These are phyloP conservation scores for Arctium lappa DNA, from an alignment of 129 eudicot species.

Conservation along the genomic window DNA sequence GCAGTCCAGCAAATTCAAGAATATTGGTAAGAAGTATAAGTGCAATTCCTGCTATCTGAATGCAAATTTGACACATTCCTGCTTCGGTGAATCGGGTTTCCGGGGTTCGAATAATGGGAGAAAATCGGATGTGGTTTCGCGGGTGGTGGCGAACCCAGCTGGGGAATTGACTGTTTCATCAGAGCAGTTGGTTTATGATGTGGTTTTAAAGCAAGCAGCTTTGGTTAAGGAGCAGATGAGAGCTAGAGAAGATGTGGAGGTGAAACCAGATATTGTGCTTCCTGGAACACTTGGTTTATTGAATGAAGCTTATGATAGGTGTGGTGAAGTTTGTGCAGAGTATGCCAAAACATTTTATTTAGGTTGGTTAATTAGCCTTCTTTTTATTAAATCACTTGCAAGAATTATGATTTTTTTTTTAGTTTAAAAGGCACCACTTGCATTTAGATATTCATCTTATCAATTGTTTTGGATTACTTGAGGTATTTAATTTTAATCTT, in stretches of 20 bases:
- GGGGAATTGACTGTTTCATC: constrained; percentile 79
- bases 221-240: constrained; percentile 68
- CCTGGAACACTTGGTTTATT: constrained; percentile 74
- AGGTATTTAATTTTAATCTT: background rate
- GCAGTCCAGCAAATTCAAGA: constrained; percentile 33
- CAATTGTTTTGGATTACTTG: background rate
- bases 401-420: background rate
- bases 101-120: constrained; percentile 35
- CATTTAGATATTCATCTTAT: constrained; percentile 19
- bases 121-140: constrained; percentile 38
- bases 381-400: constrained; percentile 1
- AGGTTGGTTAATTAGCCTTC: constrained; percentile 48
- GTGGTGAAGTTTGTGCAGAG: constrained; percentile 98
- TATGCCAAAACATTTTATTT: constrained; percentile 98
- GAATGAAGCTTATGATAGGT: constrained; percentile 93
- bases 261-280: constrained; percentile 77
- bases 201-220: constrained; percentile 95
- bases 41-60: constrained; percentile 32
- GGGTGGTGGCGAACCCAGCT: constrained; percentile 71
- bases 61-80: constrained; percentile 36
- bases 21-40: constrained; percentile 37
- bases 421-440: constrained; percentile 17
- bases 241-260: constrained; percentile 56
- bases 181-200: constrained; percentile 92
- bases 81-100: constrained; percentile 26